Conservation (phyloP, 1,284 basidiomycete species). For the Retiboletus flavoniger region DNA sequence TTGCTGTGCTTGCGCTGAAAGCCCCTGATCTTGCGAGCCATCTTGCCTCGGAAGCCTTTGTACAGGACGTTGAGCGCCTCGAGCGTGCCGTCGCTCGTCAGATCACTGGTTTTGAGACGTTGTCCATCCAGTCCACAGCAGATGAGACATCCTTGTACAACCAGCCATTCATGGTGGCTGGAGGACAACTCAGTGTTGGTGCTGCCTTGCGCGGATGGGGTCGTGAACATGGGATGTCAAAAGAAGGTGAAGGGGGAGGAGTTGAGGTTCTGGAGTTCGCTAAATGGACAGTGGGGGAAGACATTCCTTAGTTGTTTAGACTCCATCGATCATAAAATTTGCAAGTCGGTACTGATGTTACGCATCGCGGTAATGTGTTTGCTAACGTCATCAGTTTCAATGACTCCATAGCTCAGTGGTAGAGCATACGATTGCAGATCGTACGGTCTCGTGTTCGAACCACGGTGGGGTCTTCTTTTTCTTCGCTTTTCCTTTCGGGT, state of each 20-base stretch:
- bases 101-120: constrained; percentile 82
- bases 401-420: constrained; percentile 41
- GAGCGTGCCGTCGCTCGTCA: constrained; percentile 81
- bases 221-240: constrained; percentile 47
- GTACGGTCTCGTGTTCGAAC: constrained; percentile 42
- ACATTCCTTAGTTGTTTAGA: constrained; percentile 8
- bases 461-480: constrained; percentile 39
- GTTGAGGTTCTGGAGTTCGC: constrained; percentile 60
- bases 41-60: constrained; percentile 46
- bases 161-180: constrained; percentile 81
- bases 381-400: background rate
- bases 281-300: constrained; percentile 67
- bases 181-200: constrained; percentile 55
- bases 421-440: constrained; percentile 44
- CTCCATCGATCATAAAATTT: background rate
- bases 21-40: constrained; percentile 45
- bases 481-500: background rate
- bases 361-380: too few relatives aligned
- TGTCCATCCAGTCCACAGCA: constrained; percentile 47
- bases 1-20: constrained; percentile 65
- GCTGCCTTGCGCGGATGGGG: constrained; percentile 72
- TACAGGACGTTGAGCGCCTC: constrained; percentile 59
- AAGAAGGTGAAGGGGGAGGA: constrained; percentile 43
- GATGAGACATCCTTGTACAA: constrained; percentile 70
- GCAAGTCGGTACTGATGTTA: background rate